phyloP scores from a whole-genome alignment of 257 asterid species.

The Solanum dulcamara region DNA sequence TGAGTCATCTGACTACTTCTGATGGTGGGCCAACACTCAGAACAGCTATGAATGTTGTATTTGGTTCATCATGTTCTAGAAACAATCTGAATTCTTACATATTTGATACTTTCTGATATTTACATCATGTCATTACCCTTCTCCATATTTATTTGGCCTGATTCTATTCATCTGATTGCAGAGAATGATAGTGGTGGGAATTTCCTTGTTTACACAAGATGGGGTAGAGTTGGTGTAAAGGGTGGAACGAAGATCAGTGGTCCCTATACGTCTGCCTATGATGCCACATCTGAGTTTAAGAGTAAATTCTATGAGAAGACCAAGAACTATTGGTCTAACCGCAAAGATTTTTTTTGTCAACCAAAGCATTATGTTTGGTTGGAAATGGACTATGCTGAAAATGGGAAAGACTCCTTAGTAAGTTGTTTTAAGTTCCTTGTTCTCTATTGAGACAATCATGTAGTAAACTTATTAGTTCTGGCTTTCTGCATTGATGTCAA shows the following conservation, averaged over 20 bases:
- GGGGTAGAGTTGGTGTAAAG: constrained; percentile 98
- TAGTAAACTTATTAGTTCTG: background rate
- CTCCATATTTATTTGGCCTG: background rate
- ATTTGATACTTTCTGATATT: background rate
- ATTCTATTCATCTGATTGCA: constrained; percentile 18
- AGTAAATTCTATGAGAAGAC: constrained; percentile 71
- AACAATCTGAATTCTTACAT: background rate
- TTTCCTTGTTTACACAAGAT: constrained; percentile 64
- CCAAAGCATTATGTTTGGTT: constrained; percentile 67
- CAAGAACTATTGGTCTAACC: constrained; percentile 45
- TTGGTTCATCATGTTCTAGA: background rate
- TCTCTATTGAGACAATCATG: constrained; percentile 1
- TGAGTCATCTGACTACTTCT: background rate
- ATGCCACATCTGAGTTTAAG: constrained; percentile 54
- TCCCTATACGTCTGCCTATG: constrained; percentile 39
- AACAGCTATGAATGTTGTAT: background rate
- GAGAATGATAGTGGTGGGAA: constrained; percentile 75
- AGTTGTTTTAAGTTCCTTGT: constrained; percentile 22
- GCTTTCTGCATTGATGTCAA: background rate
- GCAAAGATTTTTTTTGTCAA: constrained; percentile 48
- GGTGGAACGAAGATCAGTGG: constrained; percentile 68
- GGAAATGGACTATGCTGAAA: constrained; percentile 87
- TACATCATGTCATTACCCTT: background rate
- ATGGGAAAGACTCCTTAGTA: constrained; percentile 39
- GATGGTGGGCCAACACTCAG: background rate